Percentiles rank a stretch among this genome's conserved stretches.
phyloP scores from a whole-genome alignment of 768 basidiomycete genomes.

The Russula griseocarnosa region DNA sequence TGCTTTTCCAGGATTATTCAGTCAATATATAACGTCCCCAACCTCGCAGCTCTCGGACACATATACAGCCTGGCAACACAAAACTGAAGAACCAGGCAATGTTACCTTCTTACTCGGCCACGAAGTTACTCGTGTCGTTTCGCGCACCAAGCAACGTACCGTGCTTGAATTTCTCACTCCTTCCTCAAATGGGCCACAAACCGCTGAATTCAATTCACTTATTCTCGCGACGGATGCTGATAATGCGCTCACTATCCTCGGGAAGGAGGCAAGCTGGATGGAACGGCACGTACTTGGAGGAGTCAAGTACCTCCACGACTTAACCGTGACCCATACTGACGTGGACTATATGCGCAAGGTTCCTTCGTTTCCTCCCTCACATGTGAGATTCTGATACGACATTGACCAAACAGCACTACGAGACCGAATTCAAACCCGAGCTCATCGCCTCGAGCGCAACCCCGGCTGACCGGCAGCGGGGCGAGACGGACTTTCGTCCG shows the following conservation, averaged over 20 bases:
- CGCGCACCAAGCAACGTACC: conserved; percentile 26
- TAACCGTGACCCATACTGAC: conserved; percentile 51
- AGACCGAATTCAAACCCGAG: conserved; percentile 37
- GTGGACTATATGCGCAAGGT: conserved; percentile 46
- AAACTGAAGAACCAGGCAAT: conserved; percentile 30
- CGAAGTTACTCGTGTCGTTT: conserved; percentile 31
- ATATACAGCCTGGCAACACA: conserved; percentile 34
- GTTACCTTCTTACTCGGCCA: conserved; percentile 33
- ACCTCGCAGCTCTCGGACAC: conserved; percentile 32
- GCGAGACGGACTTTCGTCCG: conserved; percentile 38
- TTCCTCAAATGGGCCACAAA: conserved; percentile 8
- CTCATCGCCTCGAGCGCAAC: conserved; percentile 32
- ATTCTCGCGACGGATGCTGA: conserved; percentile 45
- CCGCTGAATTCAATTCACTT: conserved; percentile 40
- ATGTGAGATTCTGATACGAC: background rate
- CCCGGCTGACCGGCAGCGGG: conserved; percentile 1
- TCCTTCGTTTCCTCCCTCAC: background rate
- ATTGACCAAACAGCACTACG: conserved; percentile 38
- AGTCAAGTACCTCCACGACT: conserved; percentile 45
- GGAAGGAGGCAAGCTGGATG: conserved; percentile 37
- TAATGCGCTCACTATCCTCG: conserved; percentile 42
- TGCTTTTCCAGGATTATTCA: background rate
- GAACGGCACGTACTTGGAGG: conserved; percentile 43
- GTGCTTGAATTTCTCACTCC: conserved; percentile 30
- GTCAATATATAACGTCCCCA: background rate